phyloP scores from a whole-genome alignment of 1,284 basidiomycete genomes.

The Ustilago bromivora region DNA sequence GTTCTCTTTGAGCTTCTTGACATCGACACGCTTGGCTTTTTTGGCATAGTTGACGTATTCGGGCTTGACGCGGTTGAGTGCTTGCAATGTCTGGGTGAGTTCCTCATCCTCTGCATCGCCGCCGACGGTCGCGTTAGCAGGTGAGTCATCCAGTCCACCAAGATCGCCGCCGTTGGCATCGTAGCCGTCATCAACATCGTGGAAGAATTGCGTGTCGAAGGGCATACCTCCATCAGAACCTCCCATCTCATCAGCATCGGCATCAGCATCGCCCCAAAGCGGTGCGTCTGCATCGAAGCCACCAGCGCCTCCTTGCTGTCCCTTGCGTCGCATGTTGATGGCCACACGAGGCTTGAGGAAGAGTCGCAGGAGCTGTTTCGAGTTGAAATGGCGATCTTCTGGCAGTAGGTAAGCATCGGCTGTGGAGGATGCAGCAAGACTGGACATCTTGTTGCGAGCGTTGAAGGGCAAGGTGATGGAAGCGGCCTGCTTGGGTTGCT shows the following conservation, averaged over 20 bases:
- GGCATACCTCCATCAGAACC: constrained; percentile 71
- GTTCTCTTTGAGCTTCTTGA: constrained; percentile 95
- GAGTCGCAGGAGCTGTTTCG: constrained; percentile 85
- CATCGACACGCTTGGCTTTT: constrained; percentile 95
- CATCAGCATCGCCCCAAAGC: constrained; percentile 92
- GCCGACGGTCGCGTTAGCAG: constrained; percentile 60
- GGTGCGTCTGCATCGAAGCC: constrained; percentile 87
- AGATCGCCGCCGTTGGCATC: constrained; percentile 46
- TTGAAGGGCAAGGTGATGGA: constrained; percentile 71
- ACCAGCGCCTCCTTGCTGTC: constrained; percentile 79
- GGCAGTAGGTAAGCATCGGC: constrained; percentile 80
- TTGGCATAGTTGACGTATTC: constrained; percentile 95
- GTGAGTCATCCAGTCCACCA: constrained; percentile 39
- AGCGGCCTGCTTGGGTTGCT: constrained; percentile 59
- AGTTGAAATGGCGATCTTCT: constrained; percentile 97
- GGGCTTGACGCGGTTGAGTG: constrained; percentile 80
- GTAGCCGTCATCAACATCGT: constrained; percentile 83
- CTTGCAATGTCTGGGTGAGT: constrained; percentile 82
- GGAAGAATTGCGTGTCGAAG: constrained; percentile 97
- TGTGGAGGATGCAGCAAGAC: constrained; percentile 28
- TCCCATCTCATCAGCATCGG: constrained; percentile 31
- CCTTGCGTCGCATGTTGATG: constrained; percentile 75
- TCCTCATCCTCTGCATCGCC: constrained; percentile 81
- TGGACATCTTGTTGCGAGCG: constrained; percentile 71
- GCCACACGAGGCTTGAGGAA: constrained; percentile 82